Conservation (phyloP, 2,329 filamentous ascomycete genomes). For the Clonostachys rhizophaga region DNA sequence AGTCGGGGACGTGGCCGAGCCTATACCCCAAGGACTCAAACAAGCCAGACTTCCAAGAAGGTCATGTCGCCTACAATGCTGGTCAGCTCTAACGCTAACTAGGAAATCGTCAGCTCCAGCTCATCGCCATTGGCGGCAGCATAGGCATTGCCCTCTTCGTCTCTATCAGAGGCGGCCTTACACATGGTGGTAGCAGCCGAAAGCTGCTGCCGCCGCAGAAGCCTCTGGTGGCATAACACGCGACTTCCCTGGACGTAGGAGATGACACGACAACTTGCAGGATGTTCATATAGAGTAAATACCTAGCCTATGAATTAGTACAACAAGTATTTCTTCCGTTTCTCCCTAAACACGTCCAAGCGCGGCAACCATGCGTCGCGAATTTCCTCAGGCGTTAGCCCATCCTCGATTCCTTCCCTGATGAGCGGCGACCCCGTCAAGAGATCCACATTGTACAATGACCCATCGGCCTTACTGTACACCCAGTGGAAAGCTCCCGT, state of each 20-base stretch:
- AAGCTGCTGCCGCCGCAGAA: too few relatives aligned
- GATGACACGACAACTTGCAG: too few relatives aligned
- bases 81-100: conserved; percentile 27
- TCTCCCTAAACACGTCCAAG: conserved; percentile 3
- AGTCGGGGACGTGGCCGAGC: too few relatives aligned
- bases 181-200: conserved; percentile 13
- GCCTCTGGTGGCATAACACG: too few relatives aligned
- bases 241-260: too few relatives aligned
- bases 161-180: conserved; percentile 45
- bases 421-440: conserved; percentile 5
- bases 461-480: background rate
- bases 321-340: conserved; percentile 5
- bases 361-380: conserved; percentile 4
- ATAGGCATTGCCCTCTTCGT: conserved; percentile 50
- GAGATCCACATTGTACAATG: conserved; percentile 5
- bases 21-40: too few relatives aligned
- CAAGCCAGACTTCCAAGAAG: too few relatives aligned
- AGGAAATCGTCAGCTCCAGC: conserved; percentile 42
- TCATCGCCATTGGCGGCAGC: conserved; percentile 48
- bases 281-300: too few relatives aligned
- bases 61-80: too few relatives aligned
- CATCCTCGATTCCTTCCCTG: conserved; percentile 6
- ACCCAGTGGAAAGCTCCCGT: conserved; percentile 5
- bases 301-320: background rate
- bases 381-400: conserved; percentile 6